phyloP scores from a whole-genome alignment of 2,329 filamentous ascomycete genomes.

The Capronia epimyces region DNA sequence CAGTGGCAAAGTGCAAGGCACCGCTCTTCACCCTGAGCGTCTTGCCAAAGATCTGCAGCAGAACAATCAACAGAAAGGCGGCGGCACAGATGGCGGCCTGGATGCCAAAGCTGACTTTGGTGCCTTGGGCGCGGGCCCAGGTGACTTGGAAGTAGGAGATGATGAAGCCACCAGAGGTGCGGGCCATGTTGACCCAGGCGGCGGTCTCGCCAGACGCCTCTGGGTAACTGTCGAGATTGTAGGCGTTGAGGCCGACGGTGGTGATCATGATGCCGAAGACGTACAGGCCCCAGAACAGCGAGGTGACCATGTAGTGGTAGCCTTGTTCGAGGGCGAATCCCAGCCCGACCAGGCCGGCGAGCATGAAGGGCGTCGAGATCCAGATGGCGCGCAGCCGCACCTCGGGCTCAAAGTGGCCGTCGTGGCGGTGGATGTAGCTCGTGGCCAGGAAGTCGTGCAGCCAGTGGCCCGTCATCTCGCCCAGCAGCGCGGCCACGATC shows the following conservation, averaged over 20 bases:
- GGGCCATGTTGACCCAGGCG: constrained; percentile 48
- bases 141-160: constrained; percentile 48
- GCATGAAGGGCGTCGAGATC: constrained; percentile 46
- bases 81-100: constrained; percentile 42
- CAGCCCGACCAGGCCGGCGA: constrained; percentile 48
- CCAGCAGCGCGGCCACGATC: constrained; percentile 50
- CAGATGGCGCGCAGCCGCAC: constrained; percentile 48
- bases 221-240: constrained; percentile 52
- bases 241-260: constrained; percentile 48
- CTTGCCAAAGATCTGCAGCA: constrained; percentile 38
- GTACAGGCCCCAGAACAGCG: constrained; percentile 50
- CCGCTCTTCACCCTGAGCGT: constrained; percentile 36
- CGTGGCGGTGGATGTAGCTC: constrained; percentile 43
- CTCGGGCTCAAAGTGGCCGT: constrained; percentile 54
- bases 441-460: constrained; percentile 49
- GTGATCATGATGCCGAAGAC: constrained; percentile 34
- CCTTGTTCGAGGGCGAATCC: constrained; percentile 48
- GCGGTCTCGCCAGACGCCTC: constrained; percentile 52
- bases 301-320: constrained; percentile 51
- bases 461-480: constrained; percentile 52
- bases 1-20: constrained; percentile 32
- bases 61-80: constrained; percentile 40
- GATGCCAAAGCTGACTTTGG: constrained; percentile 44
- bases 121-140: constrained; percentile 45
- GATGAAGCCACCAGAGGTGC: constrained; percentile 47